Base-by-base conservation (phyloP, 106 monocot genomes). In the Phalaenopsis equestris region DNA sequence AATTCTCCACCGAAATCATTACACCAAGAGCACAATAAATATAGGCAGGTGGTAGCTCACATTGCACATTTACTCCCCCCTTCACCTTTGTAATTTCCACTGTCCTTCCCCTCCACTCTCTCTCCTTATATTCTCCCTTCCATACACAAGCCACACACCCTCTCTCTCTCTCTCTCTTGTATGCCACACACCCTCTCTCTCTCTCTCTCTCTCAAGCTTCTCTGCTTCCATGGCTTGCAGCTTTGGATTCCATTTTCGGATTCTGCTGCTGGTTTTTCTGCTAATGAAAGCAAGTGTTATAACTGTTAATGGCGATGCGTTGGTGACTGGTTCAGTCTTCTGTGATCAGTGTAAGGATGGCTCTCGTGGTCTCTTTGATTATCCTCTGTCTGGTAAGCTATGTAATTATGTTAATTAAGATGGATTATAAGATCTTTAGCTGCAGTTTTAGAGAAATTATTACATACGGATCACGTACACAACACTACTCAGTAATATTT, bases 301-400 rank as follows among this genome's bases (percentile, higher is more conserved):
- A 41, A n/a, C 19, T 23, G 79, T 78, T 3, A 43, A 38, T 8
- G 91, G 64, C 8, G 87, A 89, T n/a, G 83, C 92, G 17, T 38
- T 87, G 81, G 86, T 95, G 11, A 88, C 89, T 14, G 95, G 95
- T 18, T 80, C 75, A 55, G 95, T 95, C 42, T 93, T 91, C 85
- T 95, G 95, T 75, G 95, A 95, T 81, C 92, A 85, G 64, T 95
- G 95, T 85, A 86, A 87, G 18, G 95, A 93, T 21, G 95, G 95
- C 1, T n/a, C 80, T 49, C 84, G 73, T 24, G 84, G 83, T 78
- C 19, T 87, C 74, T 87, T 92, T 67, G 95, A 95, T 85, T 92
- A 90, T 74, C 90, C 90, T 18, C 87, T 92, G 81, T 82, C 75
- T 5, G 90, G 95, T 92, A 57, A 21, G 10, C 8, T 14, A 12